phyloP scores from a whole-genome alignment of 2,329 filamentous ascomycete species.

The Beauveria brongniartii region DNA sequence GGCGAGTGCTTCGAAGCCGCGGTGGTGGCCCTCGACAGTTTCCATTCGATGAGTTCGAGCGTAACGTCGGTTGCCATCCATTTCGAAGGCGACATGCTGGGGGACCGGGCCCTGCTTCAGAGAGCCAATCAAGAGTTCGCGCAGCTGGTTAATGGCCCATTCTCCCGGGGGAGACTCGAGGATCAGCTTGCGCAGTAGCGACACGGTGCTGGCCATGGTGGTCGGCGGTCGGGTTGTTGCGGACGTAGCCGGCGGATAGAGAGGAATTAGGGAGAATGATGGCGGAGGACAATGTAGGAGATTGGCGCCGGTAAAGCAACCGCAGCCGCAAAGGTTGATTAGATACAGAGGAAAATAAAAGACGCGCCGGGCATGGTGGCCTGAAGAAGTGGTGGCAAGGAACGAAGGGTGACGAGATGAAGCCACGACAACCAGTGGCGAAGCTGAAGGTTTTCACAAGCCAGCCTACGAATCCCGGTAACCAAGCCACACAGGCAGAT shows the following conservation, averaged over 20 bases:
- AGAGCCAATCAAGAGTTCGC: slow-evolving; percentile 80
- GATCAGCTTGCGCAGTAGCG: slow-evolving; percentile 57
- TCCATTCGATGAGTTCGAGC: slow-evolving; percentile 87
- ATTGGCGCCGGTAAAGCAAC: background rate
- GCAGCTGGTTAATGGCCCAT: slow-evolving; percentile 72
- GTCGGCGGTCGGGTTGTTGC: background rate
- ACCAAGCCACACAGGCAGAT: background rate
- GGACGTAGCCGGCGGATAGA: background rate
- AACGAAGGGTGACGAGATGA: slow-evolving; percentile 9
- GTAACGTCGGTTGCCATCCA: slow-evolving; percentile 96
- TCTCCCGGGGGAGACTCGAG: slow-evolving; percentile 83
- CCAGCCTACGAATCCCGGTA: background rate
- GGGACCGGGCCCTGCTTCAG: slow-evolving; percentile 86
- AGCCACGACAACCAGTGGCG: slow-evolving; percentile 19
- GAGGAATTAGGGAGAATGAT: slow-evolving; percentile 7
- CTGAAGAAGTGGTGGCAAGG: background rate
- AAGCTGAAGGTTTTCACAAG: slow-evolving; percentile 14
- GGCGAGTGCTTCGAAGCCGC: slow-evolving; percentile 91
- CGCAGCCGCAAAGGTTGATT: background rate
- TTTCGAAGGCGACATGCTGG: slow-evolving; percentile 96
- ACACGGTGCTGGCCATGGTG: slow-evolving; percentile 46
- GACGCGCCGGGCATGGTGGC: slow-evolving; percentile 2
- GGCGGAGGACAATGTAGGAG: background rate
- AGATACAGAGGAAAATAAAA: slow-evolving; percentile 9
- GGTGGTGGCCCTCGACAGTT: slow-evolving; percentile 89